Evolutionary conservation across 2,329 filamentous ascomycete species (phyloP), one percentile per base, ranked within the genome.

Genomic region (Penicillium sp.): DNA sequence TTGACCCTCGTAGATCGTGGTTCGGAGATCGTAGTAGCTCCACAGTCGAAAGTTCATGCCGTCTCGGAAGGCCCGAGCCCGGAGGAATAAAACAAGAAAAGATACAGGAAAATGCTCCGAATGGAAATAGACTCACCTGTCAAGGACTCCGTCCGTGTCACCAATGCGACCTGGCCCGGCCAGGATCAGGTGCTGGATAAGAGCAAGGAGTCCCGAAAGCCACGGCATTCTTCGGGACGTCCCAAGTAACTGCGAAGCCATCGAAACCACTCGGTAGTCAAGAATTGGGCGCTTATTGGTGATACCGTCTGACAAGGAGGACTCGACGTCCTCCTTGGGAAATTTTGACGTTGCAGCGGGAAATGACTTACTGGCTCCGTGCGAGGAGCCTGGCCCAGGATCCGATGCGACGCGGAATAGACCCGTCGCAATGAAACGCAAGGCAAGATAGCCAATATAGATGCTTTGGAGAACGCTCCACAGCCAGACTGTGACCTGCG

Each of bases 221-320:
- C 93, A 98, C 62, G 93, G 93, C 91, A 96, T 96, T 75, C 91
- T 90, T 63, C 80, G 75, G 64, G 88, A 82, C 70, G 96, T 76
- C 79, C 92, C 87, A 65, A 92, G 77, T 61, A 96, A 75, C 72
- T 86, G 87, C 60, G 86, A 87, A 55, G 88, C 73, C 75, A 90
- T 90, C 67, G 86, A 81, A 87, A 90, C 96, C 52, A 91, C 73
- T 67, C 84, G 86, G 82, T 95, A 96, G 63, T 84, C 83, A 59
- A 95, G 77, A 65, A 97, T 83, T 52, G 91, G 89, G 57, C 82
- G 82, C 59, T 70, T 74, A 63, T 68, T 63, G 58, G 68, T 63
- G 65, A 60, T 57, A 46, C 56, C 57, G 37, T 61, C 63, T 50
- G 65, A 62, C 50, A 53, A 41, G 35, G 33, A 69, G 64, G 67